Conservation (phyloP, 2,329 filamentous ascomycete genomes). For the Diaporthe aspalathi region DNA sequence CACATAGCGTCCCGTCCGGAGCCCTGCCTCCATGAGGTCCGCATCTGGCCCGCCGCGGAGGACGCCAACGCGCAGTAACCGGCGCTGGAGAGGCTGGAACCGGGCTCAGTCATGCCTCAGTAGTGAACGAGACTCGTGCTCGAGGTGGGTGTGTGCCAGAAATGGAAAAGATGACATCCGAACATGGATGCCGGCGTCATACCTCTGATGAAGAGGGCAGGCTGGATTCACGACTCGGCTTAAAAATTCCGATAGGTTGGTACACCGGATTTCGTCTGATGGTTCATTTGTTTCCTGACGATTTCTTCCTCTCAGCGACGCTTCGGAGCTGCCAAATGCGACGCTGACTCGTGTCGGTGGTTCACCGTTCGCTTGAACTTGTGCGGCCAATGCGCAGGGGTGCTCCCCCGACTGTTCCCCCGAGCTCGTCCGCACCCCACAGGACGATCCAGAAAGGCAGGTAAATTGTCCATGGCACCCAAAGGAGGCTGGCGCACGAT, state of each 20-base stretch:
- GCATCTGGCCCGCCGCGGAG: conserved; percentile 19
- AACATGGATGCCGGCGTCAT: conserved; percentile 9
- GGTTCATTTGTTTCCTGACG: conserved; percentile 28
- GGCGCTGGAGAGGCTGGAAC: conserved; percentile 3
- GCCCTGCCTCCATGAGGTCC: conserved; percentile 32
- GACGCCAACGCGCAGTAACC: not conserved
- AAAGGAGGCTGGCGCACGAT: conserved; percentile 1
- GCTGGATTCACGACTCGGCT: conserved; percentile 10
- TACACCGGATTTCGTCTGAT: conserved; percentile 32
- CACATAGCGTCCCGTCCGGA: conserved; percentile 22
- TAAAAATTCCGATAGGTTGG: conserved; percentile 29
- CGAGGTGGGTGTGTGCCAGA: conserved; percentile 1
- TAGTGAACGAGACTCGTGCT: conserved; percentile 2
- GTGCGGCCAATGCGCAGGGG: conserved; percentile 26
- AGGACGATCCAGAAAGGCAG: conserved; percentile 13
- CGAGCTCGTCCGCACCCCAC: not conserved
- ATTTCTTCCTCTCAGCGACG: conserved; percentile 31
- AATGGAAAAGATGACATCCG: conserved; percentile 7
- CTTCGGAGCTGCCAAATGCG: conserved; percentile 29
- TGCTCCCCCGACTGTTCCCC: conserved; percentile 1
- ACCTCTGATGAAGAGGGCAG: conserved; percentile 28
- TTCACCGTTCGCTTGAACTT: conserved; percentile 34
- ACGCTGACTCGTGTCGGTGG: conserved; percentile 36
- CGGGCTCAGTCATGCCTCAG: not conserved
- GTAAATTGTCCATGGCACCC: not conserved